Evolutionary conservation across 1,139 yeast genomes (phyloP).

Genomic region (Debaryomyces robertsiae): DNA sequence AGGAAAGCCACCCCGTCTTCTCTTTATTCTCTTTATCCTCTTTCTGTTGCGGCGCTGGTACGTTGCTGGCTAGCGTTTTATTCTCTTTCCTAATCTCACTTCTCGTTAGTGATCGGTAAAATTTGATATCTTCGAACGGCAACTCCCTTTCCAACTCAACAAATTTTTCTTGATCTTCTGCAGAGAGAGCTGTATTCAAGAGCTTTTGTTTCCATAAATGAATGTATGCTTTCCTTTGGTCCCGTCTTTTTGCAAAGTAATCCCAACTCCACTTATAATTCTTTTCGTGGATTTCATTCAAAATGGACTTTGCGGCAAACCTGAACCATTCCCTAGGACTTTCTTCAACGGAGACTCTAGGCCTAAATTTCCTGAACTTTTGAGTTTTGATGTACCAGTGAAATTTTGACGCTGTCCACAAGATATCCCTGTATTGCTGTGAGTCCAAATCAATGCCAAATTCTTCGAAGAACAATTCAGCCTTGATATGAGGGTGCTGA

Average conservation of each 20-base stretch:
- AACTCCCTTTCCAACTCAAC: conserved; percentile 60
- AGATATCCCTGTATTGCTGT: conserved; percentile 77
- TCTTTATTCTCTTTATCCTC: conserved; percentile 4
- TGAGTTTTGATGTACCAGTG: conserved; percentile 78
- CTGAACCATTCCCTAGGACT: conserved; percentile 81
- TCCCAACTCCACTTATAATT: conserved; percentile 91
- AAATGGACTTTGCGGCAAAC: conserved; percentile 74
- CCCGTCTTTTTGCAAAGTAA: conserved; percentile 67
- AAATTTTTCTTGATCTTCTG: conserved; percentile 43
- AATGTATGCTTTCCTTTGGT: conserved; percentile 71
- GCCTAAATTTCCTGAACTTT: conserved; percentile 72
- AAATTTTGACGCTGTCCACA: conserved; percentile 80
- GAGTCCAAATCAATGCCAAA: conserved; percentile 84
- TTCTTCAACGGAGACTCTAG: conserved; percentile 58
- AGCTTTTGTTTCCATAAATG: conserved; percentile 62
- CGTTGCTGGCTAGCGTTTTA: background rate
- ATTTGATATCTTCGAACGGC: conserved; percentile 75
- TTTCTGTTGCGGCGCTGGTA: background rate
- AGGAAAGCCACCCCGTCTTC: conserved; percentile 55
- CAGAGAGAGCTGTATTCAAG: conserved; percentile 31
- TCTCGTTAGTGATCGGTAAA: conserved; percentile 82
- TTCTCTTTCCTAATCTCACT: conserved; percentile 62
- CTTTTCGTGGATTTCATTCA: conserved; percentile 77
- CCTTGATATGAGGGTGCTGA: conserved; percentile 67
- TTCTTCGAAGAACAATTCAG: conserved; percentile 82